Evolutionary conservation across 169 alveolate genomes (phyloP).

Genomic region (Babesia ovata): DNA sequence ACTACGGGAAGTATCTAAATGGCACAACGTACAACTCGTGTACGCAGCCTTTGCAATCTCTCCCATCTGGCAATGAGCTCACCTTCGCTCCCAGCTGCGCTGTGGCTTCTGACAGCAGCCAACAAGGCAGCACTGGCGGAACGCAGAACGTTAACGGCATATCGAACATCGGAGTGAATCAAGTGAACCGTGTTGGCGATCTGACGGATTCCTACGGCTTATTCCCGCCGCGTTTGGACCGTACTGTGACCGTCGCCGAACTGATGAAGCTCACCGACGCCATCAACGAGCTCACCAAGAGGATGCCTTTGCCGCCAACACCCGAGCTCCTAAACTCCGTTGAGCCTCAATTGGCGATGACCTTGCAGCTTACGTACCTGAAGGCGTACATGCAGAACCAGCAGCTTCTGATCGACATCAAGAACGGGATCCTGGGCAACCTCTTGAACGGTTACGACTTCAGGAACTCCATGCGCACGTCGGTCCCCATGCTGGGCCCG

Average conservation of each 20-base stretch:
- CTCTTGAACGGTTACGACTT: conserved; percentile 10
- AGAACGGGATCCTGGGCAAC: conserved; percentile 19
- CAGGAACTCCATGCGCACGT: conserved; percentile 4
- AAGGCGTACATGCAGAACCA: conserved; percentile 67
- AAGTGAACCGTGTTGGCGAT: not conserved
- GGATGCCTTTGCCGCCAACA: conserved; percentile 64
- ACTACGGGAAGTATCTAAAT: not conserved
- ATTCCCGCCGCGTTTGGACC: not conserved
- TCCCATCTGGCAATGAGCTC: conserved; percentile 1
- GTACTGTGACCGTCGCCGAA: conserved; percentile 9
- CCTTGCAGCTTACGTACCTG: conserved; percentile 55
- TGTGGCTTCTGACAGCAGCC: not conserved
- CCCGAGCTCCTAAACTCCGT: conserved; percentile 42
- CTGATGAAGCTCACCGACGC: conserved; percentile 53
- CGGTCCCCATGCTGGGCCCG: conserved; percentile 9
- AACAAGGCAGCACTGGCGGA: not conserved
- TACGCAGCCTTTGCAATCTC: not conserved
- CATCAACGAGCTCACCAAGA: conserved; percentile 36
- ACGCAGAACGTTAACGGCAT: not conserved
- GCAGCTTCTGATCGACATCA: conserved; percentile 54
- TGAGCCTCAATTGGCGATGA: conserved; percentile 60
- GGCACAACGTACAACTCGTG: conserved; percentile 5
- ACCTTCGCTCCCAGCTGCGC: not conserved
- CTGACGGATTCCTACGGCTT: not conserved
- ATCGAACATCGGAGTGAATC: not conserved